phyloP scores from a whole-genome alignment of 164 flowering plant genomes.

The Protea cynaroides region DNA sequence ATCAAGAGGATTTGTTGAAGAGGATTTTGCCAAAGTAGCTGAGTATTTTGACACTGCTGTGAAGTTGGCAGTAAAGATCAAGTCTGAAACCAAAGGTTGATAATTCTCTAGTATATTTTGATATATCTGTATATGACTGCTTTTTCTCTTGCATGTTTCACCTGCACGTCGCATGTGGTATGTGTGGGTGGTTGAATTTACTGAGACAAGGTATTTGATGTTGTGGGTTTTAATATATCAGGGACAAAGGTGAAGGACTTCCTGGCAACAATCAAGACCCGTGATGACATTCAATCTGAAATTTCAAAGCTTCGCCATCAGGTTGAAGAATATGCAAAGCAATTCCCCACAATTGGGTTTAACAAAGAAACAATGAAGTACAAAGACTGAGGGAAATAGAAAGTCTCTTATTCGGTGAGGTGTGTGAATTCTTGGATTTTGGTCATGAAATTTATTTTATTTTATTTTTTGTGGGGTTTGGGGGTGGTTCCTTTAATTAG shows the following conservation, averaged over 20 bases:
- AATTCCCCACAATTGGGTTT: constrained; percentile 94
- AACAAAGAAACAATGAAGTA: constrained; percentile 90
- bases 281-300: constrained; percentile 49
- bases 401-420: constrained; percentile 8
- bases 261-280: constrained; percentile 46
- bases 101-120: neutral
- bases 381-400: constrained; percentile 45
- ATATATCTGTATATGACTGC: too few species aligned
- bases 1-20: constrained; percentile 91
- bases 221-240: constrained; percentile 19
- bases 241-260: constrained; percentile 96
- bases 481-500: neutral
- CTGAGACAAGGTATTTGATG: neutral
- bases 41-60: constrained; percentile 87
- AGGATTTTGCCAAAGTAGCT: constrained; percentile 92
- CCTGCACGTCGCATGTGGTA: neutral
- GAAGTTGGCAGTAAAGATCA: constrained; percentile 73
- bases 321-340: constrained; percentile 91
- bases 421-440: constrained; percentile 4
- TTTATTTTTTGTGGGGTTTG: neutral
- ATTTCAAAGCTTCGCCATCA: constrained; percentile 58
- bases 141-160: neutral
- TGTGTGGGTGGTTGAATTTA: neutral
- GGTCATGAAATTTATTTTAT: neutral
- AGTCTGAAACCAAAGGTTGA: constrained; percentile 75